Conservation (phyloP, 768 basidiomycete species). For the Dioszegia aurantiaca region DNA sequence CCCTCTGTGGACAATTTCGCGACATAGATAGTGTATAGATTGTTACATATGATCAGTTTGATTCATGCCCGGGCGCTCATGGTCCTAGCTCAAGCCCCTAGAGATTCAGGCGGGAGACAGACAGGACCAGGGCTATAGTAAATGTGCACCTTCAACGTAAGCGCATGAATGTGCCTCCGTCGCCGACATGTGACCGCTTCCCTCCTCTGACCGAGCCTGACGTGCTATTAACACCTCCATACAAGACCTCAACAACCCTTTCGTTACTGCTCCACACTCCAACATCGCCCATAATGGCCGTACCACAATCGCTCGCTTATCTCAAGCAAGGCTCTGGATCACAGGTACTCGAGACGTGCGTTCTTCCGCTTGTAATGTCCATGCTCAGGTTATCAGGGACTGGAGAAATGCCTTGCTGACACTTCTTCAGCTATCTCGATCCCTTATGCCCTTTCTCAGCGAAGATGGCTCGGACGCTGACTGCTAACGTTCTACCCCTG, state of each 20-base stretch:
- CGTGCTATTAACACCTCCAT: too few species aligned
- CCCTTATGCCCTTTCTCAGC: conserved; percentile 43
- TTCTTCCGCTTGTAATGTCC: not conserved
- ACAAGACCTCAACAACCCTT: too few species aligned
- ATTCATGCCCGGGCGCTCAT: too few species aligned
- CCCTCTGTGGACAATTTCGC: conserved; percentile 1
- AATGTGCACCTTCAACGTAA: too few species aligned
- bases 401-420: not conserved
- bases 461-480: conserved; percentile 42
- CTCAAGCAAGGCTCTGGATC: conserved; percentile 38
- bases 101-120: too few species aligned
- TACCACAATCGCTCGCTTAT: conserved; percentile 32
- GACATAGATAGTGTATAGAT: not conserved
- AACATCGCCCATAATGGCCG: conserved; percentile 39
- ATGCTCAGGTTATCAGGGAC: too few species aligned
- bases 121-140: too few species aligned
- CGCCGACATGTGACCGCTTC: too few species aligned
- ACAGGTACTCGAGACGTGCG: conserved; percentile 44
- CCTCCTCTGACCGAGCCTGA: too few species aligned
- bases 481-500: conserved; percentile 38
- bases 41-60: not conserved
- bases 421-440: conserved; percentile 39
- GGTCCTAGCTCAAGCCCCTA: too few species aligned
- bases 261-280: too few species aligned
- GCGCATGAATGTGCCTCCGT: too few species aligned